A percentile compares a stretch with the other conserved stretches of the same genome.
Evolutionary conservation across 371 early-diverging fungal genomes (phyloP).

Genomic region (Circinella minor): DNA sequence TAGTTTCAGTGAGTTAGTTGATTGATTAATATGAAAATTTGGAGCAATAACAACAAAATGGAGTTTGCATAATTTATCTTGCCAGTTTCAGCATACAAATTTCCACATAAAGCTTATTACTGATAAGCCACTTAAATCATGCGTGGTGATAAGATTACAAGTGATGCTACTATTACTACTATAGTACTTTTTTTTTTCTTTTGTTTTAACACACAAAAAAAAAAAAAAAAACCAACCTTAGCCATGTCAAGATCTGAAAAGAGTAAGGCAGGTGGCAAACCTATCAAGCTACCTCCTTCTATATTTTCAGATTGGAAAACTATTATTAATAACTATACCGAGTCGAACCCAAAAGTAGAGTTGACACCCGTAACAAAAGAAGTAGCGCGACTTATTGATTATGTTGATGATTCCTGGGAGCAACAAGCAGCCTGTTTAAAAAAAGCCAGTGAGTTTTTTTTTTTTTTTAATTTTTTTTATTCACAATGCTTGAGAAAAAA

Average conservation of each 20-base stretch:
- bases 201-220: no score
- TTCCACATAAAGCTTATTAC: no score
- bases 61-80: no score
- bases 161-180: no score
- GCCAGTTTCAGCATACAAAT: no score
- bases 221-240: neutral
- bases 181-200: no score
- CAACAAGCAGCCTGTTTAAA: slow-evolving; percentile 38
- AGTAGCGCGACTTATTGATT: slow-evolving; percentile 25
- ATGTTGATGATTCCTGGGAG: slow-evolving; percentile 34
- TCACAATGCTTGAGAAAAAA: neutral
- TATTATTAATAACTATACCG: slow-evolving; percentile 17
- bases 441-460: slow-evolving; percentile 32
- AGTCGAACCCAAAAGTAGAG: slow-evolving; percentile 3
- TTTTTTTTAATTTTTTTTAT: no score
- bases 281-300: slow-evolving; percentile 34
- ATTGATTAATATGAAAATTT: no score
- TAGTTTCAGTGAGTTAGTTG: no score
- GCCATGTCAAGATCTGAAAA: slow-evolving; percentile 26
- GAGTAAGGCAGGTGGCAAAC: slow-evolving; percentile 32
- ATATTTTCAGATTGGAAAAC: slow-evolving; percentile 33
- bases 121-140: neutral
- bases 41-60: no score
- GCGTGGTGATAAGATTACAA: neutral
- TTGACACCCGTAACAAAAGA: slow-evolving; percentile 21